phyloP scores from a whole-genome alignment of 768 basidiomycete genomes.

The Termitomyces sp. region DNA sequence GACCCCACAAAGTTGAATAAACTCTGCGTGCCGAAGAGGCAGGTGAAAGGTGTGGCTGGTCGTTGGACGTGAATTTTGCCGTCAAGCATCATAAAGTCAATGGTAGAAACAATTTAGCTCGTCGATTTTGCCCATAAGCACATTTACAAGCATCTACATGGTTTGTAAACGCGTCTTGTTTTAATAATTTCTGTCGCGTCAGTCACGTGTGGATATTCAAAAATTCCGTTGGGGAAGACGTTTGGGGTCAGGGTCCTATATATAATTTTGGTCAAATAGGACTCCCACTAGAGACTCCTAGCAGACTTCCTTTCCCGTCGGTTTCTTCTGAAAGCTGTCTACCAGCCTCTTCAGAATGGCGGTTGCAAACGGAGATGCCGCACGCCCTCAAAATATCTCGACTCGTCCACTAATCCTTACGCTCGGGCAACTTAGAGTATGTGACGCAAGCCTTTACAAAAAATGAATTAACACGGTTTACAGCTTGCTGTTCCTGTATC shows the following conservation, averaged over 20 bases:
- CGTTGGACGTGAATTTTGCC: not conserved
- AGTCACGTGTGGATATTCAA: constrained; percentile 28
- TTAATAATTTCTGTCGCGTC: constrained; percentile 14
- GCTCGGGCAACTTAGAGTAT: constrained; percentile 47
- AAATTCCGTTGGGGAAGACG: constrained; percentile 40
- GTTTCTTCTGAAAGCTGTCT: constrained; percentile 16
- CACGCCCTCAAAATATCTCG: constrained; percentile 29
- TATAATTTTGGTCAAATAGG: constrained; percentile 29
- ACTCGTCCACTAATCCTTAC: constrained; percentile 46
- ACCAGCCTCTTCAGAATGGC: constrained; percentile 28
- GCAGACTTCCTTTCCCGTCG: constrained; percentile 14
- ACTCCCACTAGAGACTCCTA: constrained; percentile 18
- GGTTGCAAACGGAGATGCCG: constrained; percentile 33
- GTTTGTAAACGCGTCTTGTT: not conserved
- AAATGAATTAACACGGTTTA: constrained; percentile 5
- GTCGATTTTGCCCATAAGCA: not conserved
- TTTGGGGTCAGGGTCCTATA: constrained; percentile 36
- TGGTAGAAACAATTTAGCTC: no score
- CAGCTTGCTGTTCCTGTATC: constrained; percentile 88
- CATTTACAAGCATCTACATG: no score
- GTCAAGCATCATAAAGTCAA: not conserved
- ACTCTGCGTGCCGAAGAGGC: not conserved
- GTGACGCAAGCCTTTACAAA: constrained; percentile 18
- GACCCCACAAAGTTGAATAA: constrained; percentile 7
- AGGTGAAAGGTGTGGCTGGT: not conserved